phyloP scores from a whole-genome alignment of 441 rosid genomes.

The Hura crepitans region DNA sequence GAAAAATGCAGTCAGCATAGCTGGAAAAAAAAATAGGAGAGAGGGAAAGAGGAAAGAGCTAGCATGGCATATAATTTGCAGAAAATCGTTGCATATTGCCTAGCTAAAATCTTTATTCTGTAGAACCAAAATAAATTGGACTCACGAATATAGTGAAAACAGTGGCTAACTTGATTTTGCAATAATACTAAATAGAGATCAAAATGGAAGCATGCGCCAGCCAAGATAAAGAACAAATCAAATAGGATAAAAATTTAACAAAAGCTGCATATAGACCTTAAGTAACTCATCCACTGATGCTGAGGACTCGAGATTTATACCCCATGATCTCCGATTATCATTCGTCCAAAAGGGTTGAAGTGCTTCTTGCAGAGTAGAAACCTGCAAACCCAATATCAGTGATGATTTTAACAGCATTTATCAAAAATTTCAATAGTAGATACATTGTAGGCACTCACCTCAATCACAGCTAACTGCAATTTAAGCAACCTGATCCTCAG shows the following conservation, averaged over 20 bases:
- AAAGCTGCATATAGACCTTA: conserved; percentile 39
- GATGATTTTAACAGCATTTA: conserved; percentile 13
- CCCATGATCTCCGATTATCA: conserved; percentile 53
- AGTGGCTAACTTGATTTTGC: background rate
- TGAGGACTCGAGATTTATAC: conserved; percentile 49
- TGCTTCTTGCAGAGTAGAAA: conserved; percentile 60
- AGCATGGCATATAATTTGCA: background rate
- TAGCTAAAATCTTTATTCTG: background rate
- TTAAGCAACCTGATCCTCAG: conserved; percentile 57
- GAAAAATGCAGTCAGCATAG: background rate
- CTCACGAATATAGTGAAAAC: background rate
- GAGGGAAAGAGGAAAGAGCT: background rate
- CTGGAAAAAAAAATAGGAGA: background rate
- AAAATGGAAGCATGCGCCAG: background rate
- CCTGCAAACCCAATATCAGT: conserved; percentile 39
- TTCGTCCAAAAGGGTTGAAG: conserved; percentile 60
- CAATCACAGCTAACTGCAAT: conserved; percentile 51
- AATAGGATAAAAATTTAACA: background rate
- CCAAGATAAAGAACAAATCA: background rate
- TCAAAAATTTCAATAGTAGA: background rate
- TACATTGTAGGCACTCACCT: conserved; percentile 37
- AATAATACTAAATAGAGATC: background rate
- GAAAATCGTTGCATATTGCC: background rate
- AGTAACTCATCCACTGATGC: conserved; percentile 52
- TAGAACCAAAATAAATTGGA: background rate